phyloP scores from a whole-genome alignment of 805 yeast species.

The Tetrapisispora pingtungensis region DNA sequence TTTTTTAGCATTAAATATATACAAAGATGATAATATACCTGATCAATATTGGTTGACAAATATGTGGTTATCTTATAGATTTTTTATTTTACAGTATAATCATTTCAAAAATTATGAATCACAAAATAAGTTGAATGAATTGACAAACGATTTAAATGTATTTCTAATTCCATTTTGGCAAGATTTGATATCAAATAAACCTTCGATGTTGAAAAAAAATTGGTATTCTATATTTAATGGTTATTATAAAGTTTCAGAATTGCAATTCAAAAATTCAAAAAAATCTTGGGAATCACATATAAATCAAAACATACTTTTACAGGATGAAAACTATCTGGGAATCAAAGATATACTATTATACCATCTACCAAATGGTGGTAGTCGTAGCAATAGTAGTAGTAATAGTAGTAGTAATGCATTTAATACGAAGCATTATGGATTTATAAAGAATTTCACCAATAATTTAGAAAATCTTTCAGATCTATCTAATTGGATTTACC shows the following conservation, averaged over 20 bases:
- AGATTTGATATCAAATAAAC: slow-evolving; percentile 20
- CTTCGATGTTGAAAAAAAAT: slow-evolving; percentile 15
- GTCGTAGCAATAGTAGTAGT: not conserved
- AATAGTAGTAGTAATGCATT: not conserved
- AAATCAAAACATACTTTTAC: slow-evolving; percentile 19
- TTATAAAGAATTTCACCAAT: slow-evolving; percentile 20
- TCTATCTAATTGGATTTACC: slow-evolving; percentile 27
- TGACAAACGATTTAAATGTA: slow-evolving; percentile 25
- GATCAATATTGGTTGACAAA: slow-evolving; percentile 17
- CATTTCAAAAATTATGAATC: slow-evolving; percentile 13
- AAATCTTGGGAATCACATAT: slow-evolving; percentile 24
- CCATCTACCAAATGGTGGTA: slow-evolving; percentile 16
- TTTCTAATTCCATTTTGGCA: slow-evolving; percentile 25
- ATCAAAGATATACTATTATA: slow-evolving; percentile 25
- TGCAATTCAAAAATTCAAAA: slow-evolving; percentile 6
- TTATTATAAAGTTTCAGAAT: slow-evolving; percentile 19
- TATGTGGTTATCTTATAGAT: slow-evolving; percentile 21
- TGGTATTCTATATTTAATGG: slow-evolving; percentile 17
- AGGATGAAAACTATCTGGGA: slow-evolving; percentile 22
- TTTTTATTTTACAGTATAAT: slow-evolving; percentile 19
- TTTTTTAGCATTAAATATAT: slow-evolving; percentile 16
- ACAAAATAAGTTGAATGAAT: slow-evolving; percentile 8
- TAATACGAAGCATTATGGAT: slow-evolving; percentile 18
- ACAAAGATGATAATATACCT: slow-evolving; percentile 17
- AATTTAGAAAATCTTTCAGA: slow-evolving; percentile 16